Conservation (phyloP, 129 eudicot species). For the Tagetes patula region DNA sequence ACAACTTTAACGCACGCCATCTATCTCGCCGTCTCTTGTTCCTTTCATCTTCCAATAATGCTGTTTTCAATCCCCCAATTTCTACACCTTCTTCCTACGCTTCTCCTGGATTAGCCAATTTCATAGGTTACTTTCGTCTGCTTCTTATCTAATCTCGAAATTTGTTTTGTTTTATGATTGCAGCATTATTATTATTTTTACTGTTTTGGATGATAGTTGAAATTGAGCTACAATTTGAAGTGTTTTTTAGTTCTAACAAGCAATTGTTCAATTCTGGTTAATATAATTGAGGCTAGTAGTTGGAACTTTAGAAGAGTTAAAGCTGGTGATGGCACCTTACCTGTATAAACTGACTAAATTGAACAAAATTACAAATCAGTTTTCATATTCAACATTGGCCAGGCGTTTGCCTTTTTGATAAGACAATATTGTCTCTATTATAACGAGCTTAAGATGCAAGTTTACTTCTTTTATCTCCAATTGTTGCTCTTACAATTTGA, state of each 20-base stretch:
- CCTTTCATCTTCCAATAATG: constrained; percentile 34
- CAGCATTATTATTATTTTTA: no score
- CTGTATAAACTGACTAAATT: background rate
- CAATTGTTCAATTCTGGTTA: no score
- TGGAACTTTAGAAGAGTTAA: no score
- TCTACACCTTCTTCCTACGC: constrained; percentile 25
- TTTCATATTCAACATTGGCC: background rate
- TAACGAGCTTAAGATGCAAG: background rate
- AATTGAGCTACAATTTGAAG: no score
- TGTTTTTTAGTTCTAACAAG: no score
- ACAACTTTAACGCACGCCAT: constrained; percentile 13
- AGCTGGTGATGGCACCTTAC: background rate
- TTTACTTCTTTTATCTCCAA: background rate
- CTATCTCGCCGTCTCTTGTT: constrained; percentile 42
- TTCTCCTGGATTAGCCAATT: constrained; percentile 37
- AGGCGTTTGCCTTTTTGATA: background rate
- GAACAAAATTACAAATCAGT: background rate
- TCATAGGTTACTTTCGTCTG: constrained; percentile 31
- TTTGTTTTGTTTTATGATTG: constrained; percentile 1
- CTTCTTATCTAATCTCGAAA: background rate
- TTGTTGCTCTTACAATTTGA: background rate
- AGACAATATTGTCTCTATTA: background rate
- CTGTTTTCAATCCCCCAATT: constrained; percentile 24
- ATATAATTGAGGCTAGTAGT: no score
- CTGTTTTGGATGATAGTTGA: no score